A percentile compares a stretch with the other conserved stretches of the same genome.
Evolutionary conservation across 2,329 filamentous ascomycete genomes (phyloP).

Genomic region (Botryotinia convoluta): DNA sequence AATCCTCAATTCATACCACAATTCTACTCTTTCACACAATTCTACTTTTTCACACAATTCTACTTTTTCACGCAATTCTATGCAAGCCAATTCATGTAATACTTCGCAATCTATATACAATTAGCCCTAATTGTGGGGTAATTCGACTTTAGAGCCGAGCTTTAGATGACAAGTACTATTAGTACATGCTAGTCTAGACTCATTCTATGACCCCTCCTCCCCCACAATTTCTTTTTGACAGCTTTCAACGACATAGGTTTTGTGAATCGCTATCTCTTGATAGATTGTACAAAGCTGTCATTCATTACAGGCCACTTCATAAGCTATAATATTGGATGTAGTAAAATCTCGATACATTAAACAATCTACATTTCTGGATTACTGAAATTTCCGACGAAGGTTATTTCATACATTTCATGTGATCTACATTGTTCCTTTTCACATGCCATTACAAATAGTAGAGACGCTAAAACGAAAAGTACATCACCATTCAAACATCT

Average conservation of each 20-base stretch:
- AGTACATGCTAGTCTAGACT: not conserved
- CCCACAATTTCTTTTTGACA: not conserved
- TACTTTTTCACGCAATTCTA: too few relatives aligned
- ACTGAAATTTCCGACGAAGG: not conserved
- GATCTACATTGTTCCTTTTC: not conserved
- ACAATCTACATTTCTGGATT: not conserved
- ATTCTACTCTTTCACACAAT: too few relatives aligned
- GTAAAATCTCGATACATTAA: not conserved
- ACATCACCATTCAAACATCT: accelerated
- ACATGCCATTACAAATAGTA: not conserved
- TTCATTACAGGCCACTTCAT: not conserved
- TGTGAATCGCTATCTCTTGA: not conserved
- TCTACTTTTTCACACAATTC: too few relatives aligned
- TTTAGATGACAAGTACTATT: not conserved
- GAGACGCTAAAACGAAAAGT: not conserved
- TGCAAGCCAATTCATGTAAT: too few relatives aligned
- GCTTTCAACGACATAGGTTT: not conserved
- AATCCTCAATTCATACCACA: too few relatives aligned
- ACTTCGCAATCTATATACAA: not conserved
- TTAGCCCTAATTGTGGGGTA: not conserved
- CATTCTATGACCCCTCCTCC: not conserved
- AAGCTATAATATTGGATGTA: not conserved
- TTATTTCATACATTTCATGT: not conserved
- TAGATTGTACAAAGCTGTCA: not conserved
- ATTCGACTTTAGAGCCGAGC: not conserved